Conservation (phyloP, 768 basidiomycete species). For the Trametes cingulata region DNA sequence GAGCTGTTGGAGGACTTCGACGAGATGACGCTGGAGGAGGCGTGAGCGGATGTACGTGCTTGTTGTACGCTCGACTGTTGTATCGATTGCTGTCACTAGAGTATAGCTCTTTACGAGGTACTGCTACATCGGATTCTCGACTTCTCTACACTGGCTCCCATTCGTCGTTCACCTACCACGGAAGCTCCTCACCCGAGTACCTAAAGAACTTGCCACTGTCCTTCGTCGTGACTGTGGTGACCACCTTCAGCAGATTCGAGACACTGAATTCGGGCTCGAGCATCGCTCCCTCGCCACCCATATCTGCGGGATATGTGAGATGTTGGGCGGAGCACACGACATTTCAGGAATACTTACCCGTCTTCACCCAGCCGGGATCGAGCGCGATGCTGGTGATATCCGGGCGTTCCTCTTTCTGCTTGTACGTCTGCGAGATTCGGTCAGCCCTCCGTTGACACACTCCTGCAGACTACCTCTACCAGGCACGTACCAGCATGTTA, state of each 20-base stretch:
- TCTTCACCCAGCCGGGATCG: conserved; percentile 44
- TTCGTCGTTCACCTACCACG: conserved; percentile 32
- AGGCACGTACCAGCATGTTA: conserved; percentile 40
- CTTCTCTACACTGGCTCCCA: background rate
- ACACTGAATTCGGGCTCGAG: conserved; percentile 36
- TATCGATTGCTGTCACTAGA: background rate
- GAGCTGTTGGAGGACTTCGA: conserved; percentile 92
- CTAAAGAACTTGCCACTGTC: conserved; percentile 36
- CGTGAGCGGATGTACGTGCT: conserved; percentile 4
- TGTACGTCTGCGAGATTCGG: conserved; percentile 33
- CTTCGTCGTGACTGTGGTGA: conserved; percentile 26
- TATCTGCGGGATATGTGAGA: conserved; percentile 23
- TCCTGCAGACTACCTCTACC: too few relatives aligned
- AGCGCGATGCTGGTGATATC: conserved; percentile 35
- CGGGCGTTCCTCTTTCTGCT: conserved; percentile 37
- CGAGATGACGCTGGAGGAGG: conserved; percentile 77
- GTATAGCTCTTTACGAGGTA: background rate
- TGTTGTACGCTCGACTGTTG: background rate
- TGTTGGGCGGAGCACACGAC: background rate
- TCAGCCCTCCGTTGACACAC: background rate
- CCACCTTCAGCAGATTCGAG: conserved; percentile 29
- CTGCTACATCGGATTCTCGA: background rate
- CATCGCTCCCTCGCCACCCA: conserved; percentile 36
- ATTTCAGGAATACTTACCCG: conserved; percentile 26
- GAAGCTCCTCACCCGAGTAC: conserved; percentile 33